Evolutionary conservation across 2,329 filamentous ascomycete species (phyloP).

Genomic region (Colletotrichum sp.): DNA sequence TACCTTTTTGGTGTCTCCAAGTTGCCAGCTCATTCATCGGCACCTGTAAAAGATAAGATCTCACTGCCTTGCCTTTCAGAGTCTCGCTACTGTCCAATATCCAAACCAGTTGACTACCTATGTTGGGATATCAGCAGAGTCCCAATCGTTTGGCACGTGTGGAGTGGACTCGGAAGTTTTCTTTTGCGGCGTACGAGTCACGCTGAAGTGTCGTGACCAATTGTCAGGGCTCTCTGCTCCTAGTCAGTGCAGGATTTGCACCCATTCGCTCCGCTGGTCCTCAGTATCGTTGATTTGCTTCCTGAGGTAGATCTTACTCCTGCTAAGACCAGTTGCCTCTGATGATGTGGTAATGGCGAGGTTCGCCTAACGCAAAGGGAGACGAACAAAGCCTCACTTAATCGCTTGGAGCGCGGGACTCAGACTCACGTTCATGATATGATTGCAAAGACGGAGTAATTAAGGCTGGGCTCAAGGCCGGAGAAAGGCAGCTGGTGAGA

Average conservation of each 20-base stretch:
- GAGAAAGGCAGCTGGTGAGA: background rate
- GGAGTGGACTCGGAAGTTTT: background rate
- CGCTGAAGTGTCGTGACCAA: background rate
- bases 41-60: background rate
- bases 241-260: background rate
- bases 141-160: background rate
- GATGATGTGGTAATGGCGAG: background rate
- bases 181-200: background rate
- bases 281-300: background rate
- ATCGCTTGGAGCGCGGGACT: background rate
- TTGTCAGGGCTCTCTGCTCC: background rate
- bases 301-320: background rate
- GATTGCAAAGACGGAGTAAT: background rate
- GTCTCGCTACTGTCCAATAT: background rate
- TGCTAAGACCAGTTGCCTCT: background rate
- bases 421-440: background rate
- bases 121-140: background rate
- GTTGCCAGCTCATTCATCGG: background rate
- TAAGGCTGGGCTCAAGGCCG: background rate
- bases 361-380: background rate
- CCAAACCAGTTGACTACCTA: background rate
- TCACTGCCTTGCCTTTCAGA: background rate
- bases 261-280: background rate
- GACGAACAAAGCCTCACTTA: background rate
- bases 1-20: background rate